Percentiles rank a stretch among this genome's conserved stretches.
phyloP scores from a whole-genome alignment of 2,329 filamentous ascomycete species.

The Elsinoe perseae region DNA sequence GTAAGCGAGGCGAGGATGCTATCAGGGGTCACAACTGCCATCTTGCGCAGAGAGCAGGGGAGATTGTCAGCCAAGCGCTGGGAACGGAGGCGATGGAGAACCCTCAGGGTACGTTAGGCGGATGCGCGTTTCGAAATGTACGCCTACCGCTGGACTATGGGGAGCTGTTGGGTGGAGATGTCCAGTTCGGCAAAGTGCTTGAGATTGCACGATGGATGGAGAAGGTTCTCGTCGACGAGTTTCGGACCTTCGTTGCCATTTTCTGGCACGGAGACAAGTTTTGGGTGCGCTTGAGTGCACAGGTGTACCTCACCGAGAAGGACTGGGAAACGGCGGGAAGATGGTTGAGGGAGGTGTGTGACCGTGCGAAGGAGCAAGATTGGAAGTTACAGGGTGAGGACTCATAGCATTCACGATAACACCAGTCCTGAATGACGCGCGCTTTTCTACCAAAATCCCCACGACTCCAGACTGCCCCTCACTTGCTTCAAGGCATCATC shows the following conservation, averaged over 20 bases:
- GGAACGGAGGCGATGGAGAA: constrained; percentile 69
- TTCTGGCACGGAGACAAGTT: constrained; percentile 53
- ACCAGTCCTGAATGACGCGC: background rate
- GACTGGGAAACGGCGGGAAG: constrained; percentile 68
- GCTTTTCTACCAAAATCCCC: constrained; percentile 18
- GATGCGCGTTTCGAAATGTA: constrained; percentile 66
- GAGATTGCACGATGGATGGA: constrained; percentile 38
- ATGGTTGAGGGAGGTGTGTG: constrained; percentile 51
- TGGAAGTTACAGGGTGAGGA: constrained; percentile 20
- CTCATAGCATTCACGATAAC: background rate
- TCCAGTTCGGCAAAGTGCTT: constrained; percentile 27
- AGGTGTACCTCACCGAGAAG: constrained; percentile 71
- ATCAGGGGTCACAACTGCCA: constrained; percentile 57
- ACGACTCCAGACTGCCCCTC: constrained; percentile 21
- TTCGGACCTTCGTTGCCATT: constrained; percentile 64
- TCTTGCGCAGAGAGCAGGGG: constrained; percentile 58
- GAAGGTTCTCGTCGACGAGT: constrained; percentile 42
- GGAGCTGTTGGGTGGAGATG: constrained; percentile 24
- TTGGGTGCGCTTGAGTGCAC: constrained; percentile 69
- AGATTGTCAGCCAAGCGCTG: constrained; percentile 52
- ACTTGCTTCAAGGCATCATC: constrained; percentile 22
- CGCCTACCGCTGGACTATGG: constrained; percentile 55
- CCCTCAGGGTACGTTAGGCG: constrained; percentile 49
- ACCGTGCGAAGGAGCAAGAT: constrained; percentile 43
- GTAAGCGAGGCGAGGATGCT: constrained; percentile 55